Evolutionary conservation across 2,329 filamentous ascomycete species (phyloP).

Genomic region (Diaporthe sp.): DNA sequence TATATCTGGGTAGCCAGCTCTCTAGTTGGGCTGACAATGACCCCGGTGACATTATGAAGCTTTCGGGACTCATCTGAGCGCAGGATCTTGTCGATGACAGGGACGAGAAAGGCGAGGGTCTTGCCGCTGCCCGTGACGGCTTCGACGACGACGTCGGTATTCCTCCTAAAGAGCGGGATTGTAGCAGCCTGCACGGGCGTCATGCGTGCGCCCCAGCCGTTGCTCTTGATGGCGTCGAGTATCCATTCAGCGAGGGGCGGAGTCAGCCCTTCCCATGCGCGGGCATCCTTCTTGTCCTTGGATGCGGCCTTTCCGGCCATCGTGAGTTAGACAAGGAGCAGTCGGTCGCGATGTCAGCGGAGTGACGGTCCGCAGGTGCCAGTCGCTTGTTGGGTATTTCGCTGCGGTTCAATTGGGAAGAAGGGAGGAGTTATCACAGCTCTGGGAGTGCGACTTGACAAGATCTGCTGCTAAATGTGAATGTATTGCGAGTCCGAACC

Average conservation of each 20-base stretch:
- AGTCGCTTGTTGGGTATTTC: background rate
- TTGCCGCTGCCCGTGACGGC: conserved; percentile 93
- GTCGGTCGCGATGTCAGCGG: background rate
- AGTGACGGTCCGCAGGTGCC: background rate
- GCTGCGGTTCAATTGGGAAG: background rate
- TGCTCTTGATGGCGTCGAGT: conserved; percentile 78
- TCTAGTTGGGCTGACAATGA: conserved; percentile 93
- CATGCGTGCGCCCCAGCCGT: conserved; percentile 85
- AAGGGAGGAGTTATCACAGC: too few relatives aligned
- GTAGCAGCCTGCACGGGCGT: conserved; percentile 96
- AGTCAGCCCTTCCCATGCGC: conserved; percentile 77
- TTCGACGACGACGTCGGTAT: conserved; percentile 95
- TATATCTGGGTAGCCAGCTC: conserved; percentile 94
- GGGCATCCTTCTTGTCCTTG: conserved; percentile 59
- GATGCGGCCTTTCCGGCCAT: conserved; percentile 53
- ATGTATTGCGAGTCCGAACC: background rate
- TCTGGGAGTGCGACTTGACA: background rate
- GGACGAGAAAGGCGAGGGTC: conserved; percentile 85
- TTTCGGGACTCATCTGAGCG: conserved; percentile 86
- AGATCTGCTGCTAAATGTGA: too few relatives aligned
- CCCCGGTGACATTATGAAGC: conserved; percentile 89
- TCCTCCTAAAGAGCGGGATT: conserved; percentile 87
- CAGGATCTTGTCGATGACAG: conserved; percentile 85
- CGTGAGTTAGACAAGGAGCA: background rate
- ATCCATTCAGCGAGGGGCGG: conserved; percentile 86